phyloP scores from a whole-genome alignment of 441 rosid species.

The Pelargonium citronellum region DNA sequence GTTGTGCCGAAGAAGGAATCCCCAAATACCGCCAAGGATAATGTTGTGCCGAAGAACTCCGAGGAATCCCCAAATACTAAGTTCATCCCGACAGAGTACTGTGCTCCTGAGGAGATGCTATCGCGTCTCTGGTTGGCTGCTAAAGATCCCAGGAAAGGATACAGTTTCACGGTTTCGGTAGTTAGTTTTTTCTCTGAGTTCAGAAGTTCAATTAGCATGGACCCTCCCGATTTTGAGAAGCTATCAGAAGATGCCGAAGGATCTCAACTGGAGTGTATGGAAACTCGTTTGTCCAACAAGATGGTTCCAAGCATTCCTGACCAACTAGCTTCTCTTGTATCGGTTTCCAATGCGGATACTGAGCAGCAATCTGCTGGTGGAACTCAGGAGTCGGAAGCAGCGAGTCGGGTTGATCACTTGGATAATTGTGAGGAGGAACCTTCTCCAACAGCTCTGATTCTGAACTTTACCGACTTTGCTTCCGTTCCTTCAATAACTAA shows the following conservation, averaged over 20 bases:
- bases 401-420: conserved; percentile 10
- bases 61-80: conserved; percentile 24
- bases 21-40: conserved; percentile 5
- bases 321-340: conserved; percentile 15
- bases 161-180: conserved; percentile 20
- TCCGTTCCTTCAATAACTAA: conserved; percentile 45
- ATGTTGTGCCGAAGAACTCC: conserved; percentile 15
- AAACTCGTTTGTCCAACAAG: conserved; percentile 25
- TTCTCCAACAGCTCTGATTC: conserved; percentile 45
- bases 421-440: conserved; percentile 23
- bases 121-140: conserved; percentile 38
- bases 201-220: conserved; percentile 38
- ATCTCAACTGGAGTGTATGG: conserved; percentile 20
- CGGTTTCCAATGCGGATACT: conserved; percentile 17
- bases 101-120: conserved; percentile 33
- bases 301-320: conserved; percentile 19
- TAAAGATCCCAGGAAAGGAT: conserved; percentile 26
- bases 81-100: conserved; percentile 20
- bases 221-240: conserved; percentile 13
- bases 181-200: conserved; percentile 35
- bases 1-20: conserved; percentile 20
- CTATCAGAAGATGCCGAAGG: conserved; percentile 23
- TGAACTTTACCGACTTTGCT: conserved; percentile 46
- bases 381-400: conserved; percentile 22
- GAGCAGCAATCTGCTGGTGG: conserved; percentile 21